These are phyloP conservation scores for Pseudogymnoascus verrucosus DNA, from an alignment of 2,329 filamentous ascomycete species.

Conservation along the genomic window DNA sequence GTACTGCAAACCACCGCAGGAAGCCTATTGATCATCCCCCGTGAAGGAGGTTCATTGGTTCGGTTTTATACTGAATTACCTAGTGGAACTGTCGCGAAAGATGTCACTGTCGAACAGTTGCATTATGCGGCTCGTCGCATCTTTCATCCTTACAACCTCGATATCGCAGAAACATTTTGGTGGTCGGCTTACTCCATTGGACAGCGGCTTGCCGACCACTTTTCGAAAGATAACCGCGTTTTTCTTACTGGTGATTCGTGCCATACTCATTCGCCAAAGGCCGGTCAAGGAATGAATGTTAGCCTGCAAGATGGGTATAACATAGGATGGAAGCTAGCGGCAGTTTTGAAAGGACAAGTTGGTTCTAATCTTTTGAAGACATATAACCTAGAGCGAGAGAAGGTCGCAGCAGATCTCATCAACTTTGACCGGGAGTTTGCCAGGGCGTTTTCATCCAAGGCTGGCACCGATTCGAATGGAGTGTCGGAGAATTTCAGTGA, in stretches of 20 bases:
- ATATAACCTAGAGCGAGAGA: conserved; percentile 43
- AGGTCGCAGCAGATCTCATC: conserved; percentile 56
- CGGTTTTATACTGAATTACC: conserved; percentile 55
- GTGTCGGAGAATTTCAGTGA: conserved; percentile 48
- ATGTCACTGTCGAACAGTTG: conserved; percentile 35
- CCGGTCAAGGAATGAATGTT: conserved; percentile 52
- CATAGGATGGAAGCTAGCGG: conserved; percentile 49
- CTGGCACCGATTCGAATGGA: conserved; percentile 27
- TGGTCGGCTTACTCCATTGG: conserved; percentile 52
- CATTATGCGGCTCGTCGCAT: conserved; percentile 16
- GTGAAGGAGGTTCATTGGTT: conserved; percentile 47
- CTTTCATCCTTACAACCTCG: conserved; percentile 20
- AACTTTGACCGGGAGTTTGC: conserved; percentile 50
- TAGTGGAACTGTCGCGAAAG: conserved; percentile 43
- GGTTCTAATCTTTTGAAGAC: conserved; percentile 35
- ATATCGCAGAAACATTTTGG: conserved; percentile 32
- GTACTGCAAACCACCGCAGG: conserved; percentile 47
- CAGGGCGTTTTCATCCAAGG: conserved; percentile 46
- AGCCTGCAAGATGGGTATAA: conserved; percentile 53
- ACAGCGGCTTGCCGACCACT: conserved; percentile 50
- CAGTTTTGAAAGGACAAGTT: conserved; percentile 38
- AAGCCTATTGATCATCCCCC: conserved; percentile 52
- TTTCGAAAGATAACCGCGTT: conserved; percentile 44
- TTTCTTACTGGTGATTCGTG: conserved; percentile 50
- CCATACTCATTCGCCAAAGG: conserved; percentile 55